Base-by-base conservation (phyloP, 768 basidiomycete genomes). In the Tulasnella sp. region DNA sequence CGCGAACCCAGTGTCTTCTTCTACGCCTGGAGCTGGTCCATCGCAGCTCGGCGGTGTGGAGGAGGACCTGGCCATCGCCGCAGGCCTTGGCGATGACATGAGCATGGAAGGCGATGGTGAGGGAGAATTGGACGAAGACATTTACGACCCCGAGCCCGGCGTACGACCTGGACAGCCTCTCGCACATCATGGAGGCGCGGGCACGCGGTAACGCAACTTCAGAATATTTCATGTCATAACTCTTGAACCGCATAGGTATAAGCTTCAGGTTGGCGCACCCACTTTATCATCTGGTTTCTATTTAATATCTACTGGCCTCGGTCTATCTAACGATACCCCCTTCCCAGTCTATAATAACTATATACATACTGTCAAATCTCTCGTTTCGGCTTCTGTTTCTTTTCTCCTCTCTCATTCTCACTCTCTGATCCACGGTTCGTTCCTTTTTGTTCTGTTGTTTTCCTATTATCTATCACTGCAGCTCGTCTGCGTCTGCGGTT, bases 71-170 rank as follows among this genome's bases (percentile, higher is more conserved):
- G 75, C 67, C 40, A 37, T 45, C 38, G 58, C 67, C n/a, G 36
- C 75, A 14, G 75, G 75, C 31, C 67, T 71, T 22, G 69, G 40
- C 31, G 75, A 76, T 31, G 68, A 76, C 40, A 40, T 75, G 54
- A 75, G 74, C 45, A 58, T 75, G 54, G 74, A 75, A 68, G 73
- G 75, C 31, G 75, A 76, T 38, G 75, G 75, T 5, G 75, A 76
- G 38, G 75, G 75, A 39, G 75, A 76, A 31, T 64, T 76, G 14
- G 75, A 76, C 39, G 75, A 76, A 34, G 75, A 76, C 25, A 12
- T 76, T 17, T 70, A 38, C 40, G 69, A 70, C 37, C 69, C 69
- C 69, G 69, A 70, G 69, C 69, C 69, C 19, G 69, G 67, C 6
- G 22, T 7, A 34, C 67, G 29, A 34, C 67, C 67, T 37, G n/a